Evolutionary conservation across 257 asterid genomes (phyloP), one percentile per base, ranked within the genome.

Genomic region (Linaria vulgaris): DNA sequence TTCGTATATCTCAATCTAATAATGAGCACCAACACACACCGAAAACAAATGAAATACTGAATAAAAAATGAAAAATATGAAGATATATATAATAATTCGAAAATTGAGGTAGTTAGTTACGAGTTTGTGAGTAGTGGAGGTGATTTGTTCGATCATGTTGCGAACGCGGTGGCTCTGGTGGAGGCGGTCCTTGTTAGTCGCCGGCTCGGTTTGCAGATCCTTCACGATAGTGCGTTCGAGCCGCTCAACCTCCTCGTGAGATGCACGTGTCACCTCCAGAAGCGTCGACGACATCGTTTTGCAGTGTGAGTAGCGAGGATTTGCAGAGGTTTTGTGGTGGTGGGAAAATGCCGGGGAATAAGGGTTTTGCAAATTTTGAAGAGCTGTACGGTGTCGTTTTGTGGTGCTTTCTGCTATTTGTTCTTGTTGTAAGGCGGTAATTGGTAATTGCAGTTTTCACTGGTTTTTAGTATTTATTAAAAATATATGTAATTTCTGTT

Each of bases 121-220:
- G 61, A 90, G 90, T 52, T 83, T 94, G 74, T 75, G 78, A 67
- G 84, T 82, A 46, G 92, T 80, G 61, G 78, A 75, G 7, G 66
- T 81, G 76, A 90, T 77, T 82, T 78, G 95, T n/a, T 94, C 97
- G 22, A 94, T 87, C 94, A 87, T 87, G 65, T 79, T 80, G 58
- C 97, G 94, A 52, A 83, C 94, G 52, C 97, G 94, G 86, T 89
- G 97, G 84, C 95, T 90, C 69, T 90, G 99, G 66, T 75, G 41
- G 54, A 89, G 97, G 23, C 97, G 91, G 69, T 85, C 96, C 67
- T 74, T 85, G 78, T 70, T 82, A 19, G 89, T 68, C 60, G 82
- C 68, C 53, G 97, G 97, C 59, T 85, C 99, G 37, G 74, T 66
- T 64, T 87, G 99, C 38, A 92, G 96, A 81, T 92, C 99, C 85